Conservation (phyloP, 2,329 filamentous ascomycete species). For the Diaporthe velutina region DNA sequence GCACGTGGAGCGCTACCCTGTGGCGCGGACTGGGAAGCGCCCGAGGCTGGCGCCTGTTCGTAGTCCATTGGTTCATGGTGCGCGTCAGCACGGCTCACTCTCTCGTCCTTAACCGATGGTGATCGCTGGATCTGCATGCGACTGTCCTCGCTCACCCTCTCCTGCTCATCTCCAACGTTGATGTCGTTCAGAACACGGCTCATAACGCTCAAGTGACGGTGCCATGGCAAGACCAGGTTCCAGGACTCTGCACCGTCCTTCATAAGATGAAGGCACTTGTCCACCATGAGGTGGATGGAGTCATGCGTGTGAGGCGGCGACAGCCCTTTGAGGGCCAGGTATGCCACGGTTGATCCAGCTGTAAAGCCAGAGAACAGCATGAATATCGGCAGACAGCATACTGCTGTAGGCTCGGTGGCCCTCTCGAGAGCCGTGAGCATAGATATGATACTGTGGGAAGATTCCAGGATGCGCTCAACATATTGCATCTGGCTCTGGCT, state of each 20-base stretch:
- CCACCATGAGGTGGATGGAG: conserved; percentile 68
- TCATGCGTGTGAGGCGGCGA: conserved; percentile 69
- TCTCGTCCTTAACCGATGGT: conserved; percentile 67
- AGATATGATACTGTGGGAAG: conserved; percentile 70
- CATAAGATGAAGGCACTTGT: conserved; percentile 71
- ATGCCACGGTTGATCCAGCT: conserved; percentile 71
- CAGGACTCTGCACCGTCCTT: conserved; percentile 70
- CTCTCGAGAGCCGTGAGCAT: conserved; percentile 68
- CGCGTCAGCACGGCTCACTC: conserved; percentile 66
- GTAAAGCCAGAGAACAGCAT: conserved; percentile 75
- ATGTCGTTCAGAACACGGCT: conserved; percentile 70
- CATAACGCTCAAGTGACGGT: conserved; percentile 72
- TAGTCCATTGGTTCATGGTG: conserved; percentile 71
- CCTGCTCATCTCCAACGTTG: conserved; percentile 52
- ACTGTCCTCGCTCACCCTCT: conserved; percentile 51
- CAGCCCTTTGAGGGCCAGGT: conserved; percentile 72
- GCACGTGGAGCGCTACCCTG: conserved; percentile 27
- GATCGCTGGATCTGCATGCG: conserved; percentile 50
- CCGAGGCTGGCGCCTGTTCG: conserved; percentile 57
- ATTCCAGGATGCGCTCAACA: conserved; percentile 69
- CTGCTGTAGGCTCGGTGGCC: conserved; percentile 68
- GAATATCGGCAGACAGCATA: conserved; percentile 73
- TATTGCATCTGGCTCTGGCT: conserved; percentile 63
- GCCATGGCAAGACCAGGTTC: conserved; percentile 71
- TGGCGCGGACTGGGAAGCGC: conserved; percentile 45